Evolutionary conservation across 257 asterid genomes (phyloP), one percentile per base, ranked within the genome.

Genomic region (Ophiorrhiza pumila): DNA sequence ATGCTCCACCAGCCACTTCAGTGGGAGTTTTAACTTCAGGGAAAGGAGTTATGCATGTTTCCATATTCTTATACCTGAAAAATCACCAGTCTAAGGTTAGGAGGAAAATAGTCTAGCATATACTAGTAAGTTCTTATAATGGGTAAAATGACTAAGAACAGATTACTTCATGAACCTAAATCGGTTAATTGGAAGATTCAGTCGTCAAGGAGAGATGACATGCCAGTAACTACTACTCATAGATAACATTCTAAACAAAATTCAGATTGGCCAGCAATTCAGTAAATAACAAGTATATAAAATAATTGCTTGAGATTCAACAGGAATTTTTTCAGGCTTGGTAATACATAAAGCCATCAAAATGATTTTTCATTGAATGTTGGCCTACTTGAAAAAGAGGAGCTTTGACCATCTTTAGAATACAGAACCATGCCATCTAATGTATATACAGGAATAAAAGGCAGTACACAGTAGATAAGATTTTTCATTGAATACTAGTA

Each of bases 11-110:
- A 13, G 91, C 92, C 22, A 83, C 90, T 79, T 85, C 77, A 74
- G 69, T 72, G 11, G 78, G 76, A 50, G 76, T 79, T 74, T 86
- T 65, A 27, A 86, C 95, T 59, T 87, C 87, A 0, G 98, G 96
- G 71, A 25, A 77, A 12, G 95, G 96, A 71, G 96, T 90, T 76
- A 89, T 57, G 72, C 98, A 93, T 27, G 86, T 42, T 9, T 93
- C 96, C 91, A 93, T 86, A 78, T 85, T 85, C 87, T 89, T 85
- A 71, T 93, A 90, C 98, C 98, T 92, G n/a, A 43, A 75, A 68
- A 63, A 68, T 64, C 74, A 76, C 42, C 25, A 68, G 58, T 49
- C 58, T 37, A 4, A 61, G 31, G 42, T 42, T 61, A 74, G 29
- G 29, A 34, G 68, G 50, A 41, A 27, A 55, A 7, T 7, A 46